A percentile compares a stretch with the other conserved stretches of the same genome.
Evolutionary conservation across 2,329 filamentous ascomycete species (phyloP).

Genomic region (Aspergillus caelatus): DNA sequence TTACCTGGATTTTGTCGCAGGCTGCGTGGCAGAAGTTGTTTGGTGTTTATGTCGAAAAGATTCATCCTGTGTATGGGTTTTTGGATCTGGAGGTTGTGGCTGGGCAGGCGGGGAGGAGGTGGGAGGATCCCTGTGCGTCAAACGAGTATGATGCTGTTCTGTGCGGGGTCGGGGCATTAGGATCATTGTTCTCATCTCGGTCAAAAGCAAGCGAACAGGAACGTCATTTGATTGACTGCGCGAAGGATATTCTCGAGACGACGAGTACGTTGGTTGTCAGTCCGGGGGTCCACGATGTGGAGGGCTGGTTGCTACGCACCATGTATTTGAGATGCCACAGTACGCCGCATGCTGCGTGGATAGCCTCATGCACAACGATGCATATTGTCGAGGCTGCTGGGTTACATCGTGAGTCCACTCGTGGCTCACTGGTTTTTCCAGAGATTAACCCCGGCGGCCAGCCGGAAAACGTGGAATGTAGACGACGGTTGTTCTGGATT

Average conservation of each 20-base stretch:
- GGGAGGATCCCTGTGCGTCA: conserved; percentile 2
- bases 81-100: conserved; percentile 10
- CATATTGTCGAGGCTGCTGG: conserved; percentile 55
- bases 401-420: conserved; percentile 11
- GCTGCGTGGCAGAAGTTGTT: conserved; percentile 1
- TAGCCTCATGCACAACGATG: conserved; percentile 57
- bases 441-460: not conserved
- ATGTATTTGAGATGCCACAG: conserved; percentile 39
- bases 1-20: conserved; percentile 9
- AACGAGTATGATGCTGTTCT: conserved; percentile 10
- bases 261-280: not conserved
- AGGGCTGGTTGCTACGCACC: not conserved
- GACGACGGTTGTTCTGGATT: conserved; percentile 15
- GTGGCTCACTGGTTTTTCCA: not conserved
- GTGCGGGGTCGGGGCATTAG: conserved; percentile 20
- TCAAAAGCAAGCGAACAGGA: not conserved
- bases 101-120: not conserved
- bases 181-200: conserved; percentile 11
- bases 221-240: not conserved
- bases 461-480: conserved; percentile 5
- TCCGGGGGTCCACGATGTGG: not conserved
- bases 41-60: conserved; percentile 4
- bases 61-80: conserved; percentile 19
- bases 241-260: not conserved
- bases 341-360: conserved; percentile 55